Evolutionary conservation across 768 basidiomycete genomes (phyloP), one percentile per base, ranked within the genome.

Genomic region (Rhodotorula graminis): DNA sequence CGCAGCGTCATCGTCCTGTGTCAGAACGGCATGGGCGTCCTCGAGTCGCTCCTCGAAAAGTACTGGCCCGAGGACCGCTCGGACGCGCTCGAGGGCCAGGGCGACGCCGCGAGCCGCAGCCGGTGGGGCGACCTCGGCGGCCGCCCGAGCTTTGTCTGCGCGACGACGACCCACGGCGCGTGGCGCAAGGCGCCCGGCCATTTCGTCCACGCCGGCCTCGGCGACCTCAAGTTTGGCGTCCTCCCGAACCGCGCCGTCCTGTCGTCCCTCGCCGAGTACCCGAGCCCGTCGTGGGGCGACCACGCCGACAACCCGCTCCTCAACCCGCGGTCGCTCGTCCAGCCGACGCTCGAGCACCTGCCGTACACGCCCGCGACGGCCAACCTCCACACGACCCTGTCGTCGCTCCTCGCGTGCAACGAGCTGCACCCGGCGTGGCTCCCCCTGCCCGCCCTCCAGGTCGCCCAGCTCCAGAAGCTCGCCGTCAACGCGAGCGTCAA

Each of bases 1-100:
- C 80, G 85, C 62, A 90, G 89, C 57, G 95, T 93, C 49, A 88
- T 98, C 74, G 90, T 95, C 5, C 85, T 99, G n/a, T 81, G 97
- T 65, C 91, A 95, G 78, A 95, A 95, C 79, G 95, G 95, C 37
- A 90, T 96, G 88, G 95, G 93, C 19, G 82, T 94, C 16, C 91
- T 92, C 80, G 94, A 98, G 67, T 82, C 87, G 71, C 84, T 96
- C 61, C 80, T 91, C 27, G 78, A 82, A 12, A 77, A 84, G 12
- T 77, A 92, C 56, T 98, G 93, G 80, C 88, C 85, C 29, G 89
- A 93, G 80, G 64, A 74, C 52, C 53, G 52, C 3, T 61, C 68
- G 14, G 67, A 67, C 57, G 31, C 47, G 58, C 29, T 61, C n/a
- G 67, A 64, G 42, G 33, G 19, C 47, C 58, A 55, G n/a, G 53